These are phyloP conservation scores for Fraxinus pennsylvanica DNA, from an alignment of 257 asterid genomes.

Conservation along the genomic window DNA sequence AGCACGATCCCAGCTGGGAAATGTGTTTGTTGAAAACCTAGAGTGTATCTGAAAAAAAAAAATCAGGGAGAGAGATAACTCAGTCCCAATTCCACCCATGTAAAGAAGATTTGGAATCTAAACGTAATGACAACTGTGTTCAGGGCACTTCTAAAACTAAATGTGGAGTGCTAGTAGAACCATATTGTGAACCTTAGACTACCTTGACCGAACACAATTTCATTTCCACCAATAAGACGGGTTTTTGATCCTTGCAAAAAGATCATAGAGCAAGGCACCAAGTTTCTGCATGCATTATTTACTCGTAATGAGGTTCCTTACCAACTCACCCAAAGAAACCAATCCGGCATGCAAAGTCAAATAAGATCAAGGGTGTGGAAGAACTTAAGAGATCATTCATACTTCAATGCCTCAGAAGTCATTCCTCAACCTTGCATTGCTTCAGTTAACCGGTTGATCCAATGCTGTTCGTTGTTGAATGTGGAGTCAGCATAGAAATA, in stretches of 20 bases:
- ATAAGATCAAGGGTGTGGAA: conserved; percentile 96
- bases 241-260: conserved; percentile 47
- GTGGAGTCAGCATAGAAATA: conserved; percentile 88
- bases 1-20: conserved; percentile 99
- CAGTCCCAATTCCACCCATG: conserved; percentile 21
- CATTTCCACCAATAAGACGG: conserved; percentile 44
- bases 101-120: conserved; percentile 12
- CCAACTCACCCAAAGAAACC: conserved; percentile 89
- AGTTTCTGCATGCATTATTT: conserved; percentile 74
- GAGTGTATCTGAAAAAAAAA: conserved; percentile 68
- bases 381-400: conserved; percentile 99
- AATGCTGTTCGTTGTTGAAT: conserved; percentile 95
- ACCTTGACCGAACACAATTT: conserved; percentile 55
- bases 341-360: conserved; percentile 83
- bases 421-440: conserved; percentile 98
- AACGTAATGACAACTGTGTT: conserved; percentile 29
- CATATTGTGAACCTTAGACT: conserved; percentile 45
- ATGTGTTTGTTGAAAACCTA: conserved; percentile 94
- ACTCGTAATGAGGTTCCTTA: conserved; percentile 83
- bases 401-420: conserved; percentile 99
- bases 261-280: conserved; percentile 64
- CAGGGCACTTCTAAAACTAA: conserved; percentile 37
- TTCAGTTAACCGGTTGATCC: conserved; percentile 74
- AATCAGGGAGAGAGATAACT: conserved; percentile 26
- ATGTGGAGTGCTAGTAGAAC: conserved; percentile 36